Conservation (phyloP, 2,329 filamentous ascomycete species). For the Colletotrichum sp. region DNA sequence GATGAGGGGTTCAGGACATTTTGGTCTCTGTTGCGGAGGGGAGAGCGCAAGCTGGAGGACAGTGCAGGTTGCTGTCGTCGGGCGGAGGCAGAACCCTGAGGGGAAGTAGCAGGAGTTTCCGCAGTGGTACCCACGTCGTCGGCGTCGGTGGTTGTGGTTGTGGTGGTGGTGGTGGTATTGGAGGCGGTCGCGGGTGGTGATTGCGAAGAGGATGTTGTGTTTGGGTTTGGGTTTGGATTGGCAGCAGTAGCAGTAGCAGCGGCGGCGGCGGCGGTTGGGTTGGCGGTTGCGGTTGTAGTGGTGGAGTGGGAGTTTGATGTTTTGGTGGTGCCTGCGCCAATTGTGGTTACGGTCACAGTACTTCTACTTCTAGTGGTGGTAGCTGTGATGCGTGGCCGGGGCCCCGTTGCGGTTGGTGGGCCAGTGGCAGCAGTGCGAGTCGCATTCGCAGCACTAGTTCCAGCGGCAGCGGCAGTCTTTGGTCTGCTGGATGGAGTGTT, state of each 20-base stretch:
- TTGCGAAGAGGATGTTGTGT: background rate
- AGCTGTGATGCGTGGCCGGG: constrained; percentile 17
- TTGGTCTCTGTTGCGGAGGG: constrained; percentile 19
- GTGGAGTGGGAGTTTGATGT: background rate
- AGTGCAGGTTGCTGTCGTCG: constrained; percentile 16
- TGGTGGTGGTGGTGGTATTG: background rate
- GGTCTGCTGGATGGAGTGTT: background rate
- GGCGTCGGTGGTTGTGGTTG: background rate
- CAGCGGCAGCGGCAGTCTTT: background rate
- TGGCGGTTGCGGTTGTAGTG: background rate
- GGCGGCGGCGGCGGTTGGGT: constrained; percentile 10
- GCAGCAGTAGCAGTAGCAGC: background rate
- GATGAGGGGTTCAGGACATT: constrained; percentile 23
- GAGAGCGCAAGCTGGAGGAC: constrained; percentile 19
- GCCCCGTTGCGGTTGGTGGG: constrained; percentile 18
- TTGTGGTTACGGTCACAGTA: background rate
- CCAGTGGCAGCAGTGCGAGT: constrained; percentile 9
- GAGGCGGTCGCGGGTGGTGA: background rate
- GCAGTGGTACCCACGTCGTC: background rate
- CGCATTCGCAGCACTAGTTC: background rate
- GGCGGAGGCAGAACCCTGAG: background rate
- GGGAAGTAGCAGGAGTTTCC: background rate
- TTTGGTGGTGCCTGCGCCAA: background rate
- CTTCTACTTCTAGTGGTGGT: background rate
- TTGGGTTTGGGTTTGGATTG: background rate